Conservation (phyloP, 371 early-diverging fungal genomes). For the Rhizopus arrhizus region DNA sequence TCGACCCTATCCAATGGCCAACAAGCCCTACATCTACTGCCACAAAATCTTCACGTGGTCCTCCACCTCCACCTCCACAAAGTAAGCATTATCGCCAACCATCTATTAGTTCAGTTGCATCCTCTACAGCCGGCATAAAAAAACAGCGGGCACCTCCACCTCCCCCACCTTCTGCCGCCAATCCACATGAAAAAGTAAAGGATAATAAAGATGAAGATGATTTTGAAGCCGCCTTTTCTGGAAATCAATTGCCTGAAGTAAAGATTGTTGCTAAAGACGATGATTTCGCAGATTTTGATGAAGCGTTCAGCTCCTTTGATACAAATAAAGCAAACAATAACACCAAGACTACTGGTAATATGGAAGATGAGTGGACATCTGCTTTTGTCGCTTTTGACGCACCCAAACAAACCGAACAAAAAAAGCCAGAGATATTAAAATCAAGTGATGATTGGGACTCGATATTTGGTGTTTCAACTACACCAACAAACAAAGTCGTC, state of each 20-base stretch:
- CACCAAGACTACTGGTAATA: conserved; percentile 4
- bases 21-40: conserved; percentile 6
- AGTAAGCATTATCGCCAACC: conserved; percentile 45
- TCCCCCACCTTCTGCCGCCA: too few species aligned
- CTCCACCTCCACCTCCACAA: conserved; percentile 51
- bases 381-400: conserved; percentile 42
- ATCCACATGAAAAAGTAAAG: too few species aligned
- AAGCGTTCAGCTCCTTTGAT: conserved; percentile 40
- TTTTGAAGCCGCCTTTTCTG: conserved; percentile 44
- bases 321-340: not conserved
- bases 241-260: conserved; percentile 36
- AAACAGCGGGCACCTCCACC: too few species aligned
- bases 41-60: conserved; percentile 26
- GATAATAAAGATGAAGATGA: conserved; percentile 18
- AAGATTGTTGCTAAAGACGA: conserved; percentile 31
- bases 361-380: conserved; percentile 38
- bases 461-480: conserved; percentile 35
- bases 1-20: conserved; percentile 33
- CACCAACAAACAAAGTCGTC: not conserved
- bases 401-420: conserved; percentile 8
- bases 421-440: not conserved
- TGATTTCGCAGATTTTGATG: conserved; percentile 48
- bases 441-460: conserved; percentile 45
- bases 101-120: conserved; percentile 24
- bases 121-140: not conserved